phyloP scores from a whole-genome alignment of 208 protist genomes.

The Crithidia mellificae region DNA sequence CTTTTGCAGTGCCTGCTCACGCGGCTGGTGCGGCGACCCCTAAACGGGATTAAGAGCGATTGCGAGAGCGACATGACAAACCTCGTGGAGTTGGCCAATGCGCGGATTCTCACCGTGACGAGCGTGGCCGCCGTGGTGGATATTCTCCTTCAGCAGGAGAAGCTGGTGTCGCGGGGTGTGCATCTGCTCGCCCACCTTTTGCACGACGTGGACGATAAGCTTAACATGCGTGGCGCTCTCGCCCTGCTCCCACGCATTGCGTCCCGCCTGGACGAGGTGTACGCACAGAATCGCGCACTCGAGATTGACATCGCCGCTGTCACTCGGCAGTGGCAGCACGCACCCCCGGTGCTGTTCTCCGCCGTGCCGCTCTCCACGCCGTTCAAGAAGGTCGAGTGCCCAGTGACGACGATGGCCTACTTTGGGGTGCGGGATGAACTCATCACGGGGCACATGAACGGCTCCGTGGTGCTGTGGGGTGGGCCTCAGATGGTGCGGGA shows the following conservation, averaged over 20 bases:
- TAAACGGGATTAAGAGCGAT: conserved; percentile 33
- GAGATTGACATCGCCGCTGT: conserved; percentile 74
- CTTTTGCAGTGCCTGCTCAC: conserved; percentile 63
- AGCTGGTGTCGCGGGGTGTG: conserved; percentile 48
- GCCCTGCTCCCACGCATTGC: conserved; percentile 29
- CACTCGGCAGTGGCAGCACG: conserved; percentile 43
- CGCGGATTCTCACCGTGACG: conserved; percentile 56
- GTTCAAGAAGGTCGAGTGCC: neutral
- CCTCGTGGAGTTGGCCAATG: conserved; percentile 51
- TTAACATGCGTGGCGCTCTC: conserved; percentile 39
- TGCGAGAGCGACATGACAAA: conserved; percentile 37
- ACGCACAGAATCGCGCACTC: conserved; percentile 43
- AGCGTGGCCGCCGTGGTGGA: conserved; percentile 61
- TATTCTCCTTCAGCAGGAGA: conserved; percentile 45
- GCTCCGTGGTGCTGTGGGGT: conserved; percentile 71
- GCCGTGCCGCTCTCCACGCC: conserved; percentile 16
- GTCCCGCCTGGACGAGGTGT: conserved; percentile 46
- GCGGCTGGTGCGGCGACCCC: conserved; percentile 24
- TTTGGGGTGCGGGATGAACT: conserved; percentile 75
- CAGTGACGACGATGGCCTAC: conserved; percentile 71
- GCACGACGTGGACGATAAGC: neutral
- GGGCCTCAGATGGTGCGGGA: conserved; percentile 38
- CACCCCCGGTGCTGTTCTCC: conserved; percentile 7
- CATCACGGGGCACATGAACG: conserved; percentile 63
- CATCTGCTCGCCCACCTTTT: conserved; percentile 23